Base-by-base conservation (phyloP, 768 basidiomycete genomes). In the Leucocoprinus birnbaumii region DNA sequence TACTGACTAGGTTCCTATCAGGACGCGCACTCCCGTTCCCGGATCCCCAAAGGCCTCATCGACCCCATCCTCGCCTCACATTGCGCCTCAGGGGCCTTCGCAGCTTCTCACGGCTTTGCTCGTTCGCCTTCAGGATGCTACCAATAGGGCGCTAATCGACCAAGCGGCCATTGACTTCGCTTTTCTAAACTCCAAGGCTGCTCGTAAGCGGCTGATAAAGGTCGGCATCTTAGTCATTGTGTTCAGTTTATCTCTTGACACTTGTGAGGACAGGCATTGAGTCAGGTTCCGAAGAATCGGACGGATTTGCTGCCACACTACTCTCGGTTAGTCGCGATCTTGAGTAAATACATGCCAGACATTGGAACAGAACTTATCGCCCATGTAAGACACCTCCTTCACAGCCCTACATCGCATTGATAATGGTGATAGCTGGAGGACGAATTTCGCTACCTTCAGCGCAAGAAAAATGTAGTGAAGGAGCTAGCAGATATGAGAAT, bases 111-210 rank as follows among this genome's bases (percentile, higher is more conserved):
- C 91, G 3, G 90, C 92, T 10, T 76, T 99, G 18, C 85, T 99
- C 37, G 86, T 89, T 31, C 89, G 94, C 25, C 78, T 99, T 10
- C 91, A 96, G 0, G 96, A 99, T 67, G 90, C 91, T n/a, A 95
- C 91, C 11, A 98, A 94, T 64, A 84, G 91, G 14, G 80, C 83
- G 2, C 68, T 93, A 57, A 90, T 98, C 55, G 97, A 99, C 66
- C 92, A 96, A 70, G 87, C 89, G 25, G 94, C 94, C 0, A 84
- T 98, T 37, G 96, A 99, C 59, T 99, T 99, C 68, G 92, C 94
- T 0, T 93, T 95, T 64, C 75, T 99, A 55, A 99, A 98, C 66
- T 95, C 94, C 41, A 98, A 98, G 68, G 94, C 96, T 19, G 92
- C 95, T 11, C 78, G 97, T 62, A 98, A 96, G 68, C 74, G 97